A percentile compares a stretch with the other conserved stretches of the same genome.
These are phyloP conservation scores for Hypomontagnella submonticulosa DNA, from an alignment of 495 filamentous ascomycete species.

Conservation along the genomic window DNA sequence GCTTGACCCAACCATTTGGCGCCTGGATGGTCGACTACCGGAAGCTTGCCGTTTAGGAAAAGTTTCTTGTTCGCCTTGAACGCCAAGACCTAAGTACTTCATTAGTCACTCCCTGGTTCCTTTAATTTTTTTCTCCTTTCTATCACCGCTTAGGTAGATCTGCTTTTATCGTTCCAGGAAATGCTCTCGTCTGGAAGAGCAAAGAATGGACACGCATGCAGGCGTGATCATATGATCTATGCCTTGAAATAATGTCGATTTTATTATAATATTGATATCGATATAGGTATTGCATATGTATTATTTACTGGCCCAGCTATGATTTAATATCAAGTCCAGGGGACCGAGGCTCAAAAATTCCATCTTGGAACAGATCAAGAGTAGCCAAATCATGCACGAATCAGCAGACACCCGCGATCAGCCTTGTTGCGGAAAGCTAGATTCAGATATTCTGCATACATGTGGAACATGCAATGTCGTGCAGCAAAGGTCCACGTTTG, in stretches of 20 bases:
- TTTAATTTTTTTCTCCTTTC: constrained; percentile 5
- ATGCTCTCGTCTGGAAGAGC: constrained; percentile 34
- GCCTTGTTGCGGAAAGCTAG: constrained; percentile 37
- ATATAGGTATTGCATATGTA: not conserved
- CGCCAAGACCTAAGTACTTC: constrained; percentile 39
- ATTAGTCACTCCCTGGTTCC: constrained; percentile 29
- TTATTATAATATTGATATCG: constrained; percentile 32
- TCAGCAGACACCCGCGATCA: constrained; percentile 35
- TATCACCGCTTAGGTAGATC: constrained; percentile 28
- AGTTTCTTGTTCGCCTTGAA: constrained; percentile 35
- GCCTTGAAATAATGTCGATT: constrained; percentile 30
- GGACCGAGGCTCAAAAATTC: constrained; percentile 22
- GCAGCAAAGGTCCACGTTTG: constrained; percentile 44
- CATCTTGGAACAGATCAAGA: constrained; percentile 20
- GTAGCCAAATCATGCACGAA: constrained; percentile 34
- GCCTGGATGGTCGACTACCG: constrained; percentile 40
- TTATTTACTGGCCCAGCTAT: constrained; percentile 9
- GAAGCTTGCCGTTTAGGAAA: constrained; percentile 47
- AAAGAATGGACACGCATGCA: constrained; percentile 41
- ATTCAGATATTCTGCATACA: constrained; percentile 45
- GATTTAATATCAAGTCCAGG: constrained; percentile 23
- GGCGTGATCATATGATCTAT: constrained; percentile 46
- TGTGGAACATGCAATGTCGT: constrained; percentile 48
- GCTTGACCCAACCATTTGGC: constrained; percentile 44
- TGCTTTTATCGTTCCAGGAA: constrained; percentile 43